Conservation (phyloP, 257 asterid species). For the Capsicum pubescens region DNA sequence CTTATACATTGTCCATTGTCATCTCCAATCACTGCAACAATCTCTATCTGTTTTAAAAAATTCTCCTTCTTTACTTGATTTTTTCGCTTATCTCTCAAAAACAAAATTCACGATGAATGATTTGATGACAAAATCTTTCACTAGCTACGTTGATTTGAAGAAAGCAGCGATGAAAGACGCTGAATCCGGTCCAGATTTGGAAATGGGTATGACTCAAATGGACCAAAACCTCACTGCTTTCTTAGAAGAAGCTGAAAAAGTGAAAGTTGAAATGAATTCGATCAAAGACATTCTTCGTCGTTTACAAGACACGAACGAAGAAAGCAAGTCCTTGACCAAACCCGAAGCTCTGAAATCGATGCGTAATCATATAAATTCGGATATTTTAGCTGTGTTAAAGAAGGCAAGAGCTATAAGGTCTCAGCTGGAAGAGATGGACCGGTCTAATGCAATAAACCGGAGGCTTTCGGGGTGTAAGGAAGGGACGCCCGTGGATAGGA, state of each 20-base stretch:
- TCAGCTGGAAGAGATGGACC: constrained; percentile 82
- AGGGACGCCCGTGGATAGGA: constrained; percentile 76
- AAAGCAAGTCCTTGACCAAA: constrained; percentile 70
- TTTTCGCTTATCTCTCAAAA: background rate
- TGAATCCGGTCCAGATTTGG: constrained; percentile 60
- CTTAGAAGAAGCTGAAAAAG: constrained; percentile 78
- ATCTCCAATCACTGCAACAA: background rate
- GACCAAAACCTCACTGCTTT: constrained; percentile 73
- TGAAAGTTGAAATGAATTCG: constrained; percentile 72
- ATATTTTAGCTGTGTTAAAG: constrained; percentile 63
- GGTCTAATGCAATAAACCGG: constrained; percentile 64
- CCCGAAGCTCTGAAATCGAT: constrained; percentile 72
- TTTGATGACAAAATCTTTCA: constrained; percentile 91
- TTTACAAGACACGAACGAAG: constrained; percentile 63
- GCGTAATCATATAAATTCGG: constrained; percentile 55
- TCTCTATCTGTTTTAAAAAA: background rate
- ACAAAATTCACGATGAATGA: constrained; percentile 66
- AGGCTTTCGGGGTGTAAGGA: constrained; percentile 76
- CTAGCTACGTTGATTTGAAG: constrained; percentile 88
- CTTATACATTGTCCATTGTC: background rate
- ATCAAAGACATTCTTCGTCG: constrained; percentile 61
- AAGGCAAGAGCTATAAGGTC: constrained; percentile 64
- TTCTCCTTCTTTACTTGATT: background rate
- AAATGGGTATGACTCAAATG: constrained; percentile 58
- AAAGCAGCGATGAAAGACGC: constrained; percentile 83